Percentiles rank a stretch among this genome's conserved stretches.
Evolutionary conservation across 1,284 basidiomycete species (phyloP).

Genomic region (Caloboletus inedulis): DNA sequence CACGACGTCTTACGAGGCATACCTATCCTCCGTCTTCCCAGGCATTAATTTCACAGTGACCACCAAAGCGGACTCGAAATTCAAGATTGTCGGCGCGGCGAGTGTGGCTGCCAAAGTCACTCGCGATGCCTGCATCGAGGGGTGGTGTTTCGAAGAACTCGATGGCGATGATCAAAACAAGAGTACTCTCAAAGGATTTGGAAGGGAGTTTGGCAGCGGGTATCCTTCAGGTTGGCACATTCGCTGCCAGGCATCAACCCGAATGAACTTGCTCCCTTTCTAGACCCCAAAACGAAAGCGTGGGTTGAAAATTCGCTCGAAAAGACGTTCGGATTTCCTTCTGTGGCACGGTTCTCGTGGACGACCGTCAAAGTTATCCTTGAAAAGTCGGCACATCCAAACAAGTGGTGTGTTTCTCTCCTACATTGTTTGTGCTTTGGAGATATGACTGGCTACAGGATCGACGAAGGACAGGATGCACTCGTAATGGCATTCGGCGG

Average conservation of each 20-base stretch:
- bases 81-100: slow-evolving; percentile 95
- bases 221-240: slow-evolving; percentile 74
- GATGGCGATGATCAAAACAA: slow-evolving; percentile 15
- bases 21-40: slow-evolving; percentile 77
- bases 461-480: slow-evolving; percentile 76
- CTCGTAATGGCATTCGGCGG: slow-evolving; percentile 72
- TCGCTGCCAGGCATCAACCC: background rate
- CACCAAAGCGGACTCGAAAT: slow-evolving; percentile 92
- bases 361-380: slow-evolving; percentile 86
- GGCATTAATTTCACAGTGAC: slow-evolving; percentile 86
- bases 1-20: slow-evolving; percentile 79
- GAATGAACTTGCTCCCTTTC: slow-evolving; percentile 7
- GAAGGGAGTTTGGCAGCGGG: slow-evolving; percentile 70
- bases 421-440: background rate
- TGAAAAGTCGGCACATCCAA: slow-evolving; percentile 74
- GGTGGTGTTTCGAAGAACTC: slow-evolving; percentile 76
- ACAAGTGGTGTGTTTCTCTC: slow-evolving; percentile 66
- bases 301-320: slow-evolving; percentile 81
- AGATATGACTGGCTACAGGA: slow-evolving; percentile 45
- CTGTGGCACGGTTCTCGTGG: slow-evolving; percentile 93
- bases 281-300: slow-evolving; percentile 89
- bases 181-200: slow-evolving; percentile 38
- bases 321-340: slow-evolving; percentile 91
- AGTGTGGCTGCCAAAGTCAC: slow-evolving; percentile 97
- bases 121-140: slow-evolving; percentile 85